Conservation (phyloP, 495 filamentous ascomycete species). For the Barbatosphaeria neglecta region DNA sequence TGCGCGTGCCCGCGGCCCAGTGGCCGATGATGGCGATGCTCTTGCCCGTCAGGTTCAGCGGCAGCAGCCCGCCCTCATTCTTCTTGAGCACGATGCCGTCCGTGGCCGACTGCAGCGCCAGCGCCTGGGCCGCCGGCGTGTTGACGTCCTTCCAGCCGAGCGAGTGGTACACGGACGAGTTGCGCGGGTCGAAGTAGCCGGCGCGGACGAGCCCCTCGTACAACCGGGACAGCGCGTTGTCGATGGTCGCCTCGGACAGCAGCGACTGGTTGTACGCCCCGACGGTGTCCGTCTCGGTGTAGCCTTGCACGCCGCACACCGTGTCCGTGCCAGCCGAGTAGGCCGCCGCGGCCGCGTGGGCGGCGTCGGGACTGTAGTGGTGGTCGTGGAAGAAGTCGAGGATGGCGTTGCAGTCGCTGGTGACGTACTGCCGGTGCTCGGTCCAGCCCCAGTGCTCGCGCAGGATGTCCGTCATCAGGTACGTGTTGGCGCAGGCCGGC, state of each 20-base stretch:
- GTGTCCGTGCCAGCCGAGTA: conserved; percentile 18
- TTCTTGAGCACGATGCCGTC: conserved; percentile 28
- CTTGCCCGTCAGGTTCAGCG: conserved; percentile 11
- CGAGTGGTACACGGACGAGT: conserved; percentile 11
- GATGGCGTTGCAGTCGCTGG: conserved; percentile 24
- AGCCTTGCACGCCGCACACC: conserved; percentile 11
- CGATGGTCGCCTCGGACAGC: conserved; percentile 17
- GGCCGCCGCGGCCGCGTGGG: conserved; percentile 15
- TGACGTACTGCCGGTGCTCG: conserved; percentile 17
- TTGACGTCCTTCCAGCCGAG: conserved; percentile 21
- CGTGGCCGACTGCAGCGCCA: conserved; percentile 21
- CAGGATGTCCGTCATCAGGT: conserved; percentile 20
- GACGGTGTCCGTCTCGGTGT: conserved; percentile 6
- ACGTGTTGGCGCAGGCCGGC: conserved; percentile 23
- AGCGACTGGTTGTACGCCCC: conserved; percentile 15
- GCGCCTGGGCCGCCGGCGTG: conserved; percentile 17
- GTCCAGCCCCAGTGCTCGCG: conserved; percentile 24
- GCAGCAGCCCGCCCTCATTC: conserved; percentile 24
- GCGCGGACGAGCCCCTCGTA: conserved; percentile 18
- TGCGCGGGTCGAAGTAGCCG: conserved; percentile 18
- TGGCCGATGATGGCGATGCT: conserved; percentile 30
- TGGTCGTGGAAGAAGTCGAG: conserved; percentile 8
- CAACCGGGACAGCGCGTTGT: conserved; percentile 15
- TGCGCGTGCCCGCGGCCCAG: conserved; percentile 21
- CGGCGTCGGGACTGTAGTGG: conserved; percentile 13